phyloP scores from a whole-genome alignment of 106 monocot genomes.

The Amphibolis antarctica region DNA sequence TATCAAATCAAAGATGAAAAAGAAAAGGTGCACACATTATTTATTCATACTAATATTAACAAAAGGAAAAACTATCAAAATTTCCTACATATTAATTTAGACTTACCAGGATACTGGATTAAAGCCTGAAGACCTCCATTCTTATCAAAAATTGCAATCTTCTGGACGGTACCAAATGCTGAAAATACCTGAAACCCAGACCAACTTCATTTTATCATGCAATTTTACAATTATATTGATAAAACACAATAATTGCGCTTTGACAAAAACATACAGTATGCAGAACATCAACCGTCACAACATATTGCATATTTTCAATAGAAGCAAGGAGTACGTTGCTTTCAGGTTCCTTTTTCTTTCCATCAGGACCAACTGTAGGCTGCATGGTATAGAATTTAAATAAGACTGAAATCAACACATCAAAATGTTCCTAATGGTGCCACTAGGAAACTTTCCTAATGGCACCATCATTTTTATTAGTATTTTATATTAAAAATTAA shows the following conservation, averaged over 20 bases:
- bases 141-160: conserved; percentile 91
- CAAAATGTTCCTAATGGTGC: too few species aligned
- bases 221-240: not conserved
- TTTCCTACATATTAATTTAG: not conserved
- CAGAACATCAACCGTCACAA: conserved; percentile 75
- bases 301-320: conserved; percentile 68
- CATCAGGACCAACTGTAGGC: conserved; percentile 40
- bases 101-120: conserved; percentile 60
- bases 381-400: conserved; percentile 5
- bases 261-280: conserved; percentile 34
- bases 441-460: too few species aligned
- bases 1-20: not conserved
- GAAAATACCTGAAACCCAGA: conserved; percentile 53
- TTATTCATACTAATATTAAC: not conserved
- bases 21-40: not conserved
- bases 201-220: not conserved
- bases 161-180: conserved; percentile 69
- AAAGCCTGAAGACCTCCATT: conserved; percentile 76
- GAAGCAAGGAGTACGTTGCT: conserved; percentile 70
- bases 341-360: conserved; percentile 59
- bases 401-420: too few species aligned
- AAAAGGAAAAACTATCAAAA: not conserved
- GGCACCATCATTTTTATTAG: too few species aligned
- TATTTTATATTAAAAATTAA: too few species aligned
- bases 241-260: not conserved